Evolutionary conservation across 1,284 basidiomycete species (phyloP).

Genomic region (Ustilago xerochloae): DNA sequence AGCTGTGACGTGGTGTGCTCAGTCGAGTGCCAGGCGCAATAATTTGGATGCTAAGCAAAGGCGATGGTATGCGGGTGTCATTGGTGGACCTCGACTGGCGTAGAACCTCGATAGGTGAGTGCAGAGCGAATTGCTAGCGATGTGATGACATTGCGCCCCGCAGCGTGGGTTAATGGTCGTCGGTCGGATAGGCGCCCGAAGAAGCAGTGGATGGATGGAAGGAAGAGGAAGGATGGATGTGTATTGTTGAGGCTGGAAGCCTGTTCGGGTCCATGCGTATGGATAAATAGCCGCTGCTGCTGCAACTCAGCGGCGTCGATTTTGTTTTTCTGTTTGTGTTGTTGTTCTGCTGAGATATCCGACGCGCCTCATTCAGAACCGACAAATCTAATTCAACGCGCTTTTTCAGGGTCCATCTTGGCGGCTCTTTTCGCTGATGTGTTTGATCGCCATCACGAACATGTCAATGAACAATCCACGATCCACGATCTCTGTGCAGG

Average conservation of each 20-base stretch:
- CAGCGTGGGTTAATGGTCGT: neutral
- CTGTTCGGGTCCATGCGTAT: neutral
- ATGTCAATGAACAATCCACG: too few relatives aligned
- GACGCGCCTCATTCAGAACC: conserved; percentile 10
- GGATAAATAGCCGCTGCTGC: neutral
- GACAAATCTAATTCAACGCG: conserved; percentile 3
- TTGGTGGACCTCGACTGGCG: too few relatives aligned
- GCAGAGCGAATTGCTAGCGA: too few relatives aligned
- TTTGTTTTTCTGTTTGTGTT: conserved; percentile 9
- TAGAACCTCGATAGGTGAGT: too few relatives aligned
- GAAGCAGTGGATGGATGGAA: conserved; percentile 5
- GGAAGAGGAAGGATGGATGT: conserved; percentile 3
- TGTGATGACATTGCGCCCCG: too few relatives aligned
- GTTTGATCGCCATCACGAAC: too few relatives aligned
- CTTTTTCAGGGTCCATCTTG: conserved; percentile 17
- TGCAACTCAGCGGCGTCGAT: neutral
- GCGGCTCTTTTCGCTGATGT: neutral
- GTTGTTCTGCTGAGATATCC: neutral
- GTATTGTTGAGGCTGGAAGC: too few relatives aligned
- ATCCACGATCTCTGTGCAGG: too few relatives aligned
- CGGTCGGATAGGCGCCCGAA: neutral
- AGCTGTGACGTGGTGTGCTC: neutral
- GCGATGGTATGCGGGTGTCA: too few relatives aligned
- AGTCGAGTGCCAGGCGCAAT: neutral
- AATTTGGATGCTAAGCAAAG: neutral